Evolutionary conservation across 805 yeast genomes (phyloP).

Genomic region (Vanderwaltozyma tropicalis): DNA sequence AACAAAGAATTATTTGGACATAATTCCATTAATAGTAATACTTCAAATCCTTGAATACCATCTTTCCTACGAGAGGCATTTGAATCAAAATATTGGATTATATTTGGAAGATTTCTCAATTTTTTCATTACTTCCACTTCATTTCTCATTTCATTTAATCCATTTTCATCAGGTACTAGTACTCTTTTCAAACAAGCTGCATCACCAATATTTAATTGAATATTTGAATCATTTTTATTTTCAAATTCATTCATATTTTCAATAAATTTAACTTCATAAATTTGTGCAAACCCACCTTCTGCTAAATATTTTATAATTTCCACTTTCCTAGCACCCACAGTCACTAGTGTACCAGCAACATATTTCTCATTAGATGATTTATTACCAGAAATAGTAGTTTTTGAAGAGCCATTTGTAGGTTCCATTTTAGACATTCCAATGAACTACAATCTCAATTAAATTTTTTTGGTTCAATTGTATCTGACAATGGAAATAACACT

Average conservation of each 20-base stretch:
- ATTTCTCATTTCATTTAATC: conserved; percentile 52
- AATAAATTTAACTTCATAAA: conserved; percentile 53
- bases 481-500: no score
- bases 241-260: conserved; percentile 20
- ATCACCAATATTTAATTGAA: conserved; percentile 34
- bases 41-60: conserved; percentile 56
- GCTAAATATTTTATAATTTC: conserved; percentile 49
- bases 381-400: background rate
- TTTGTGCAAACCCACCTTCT: conserved; percentile 76
- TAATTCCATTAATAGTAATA: conserved; percentile 83
- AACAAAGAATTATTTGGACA: conserved; percentile 85
- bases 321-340: conserved; percentile 53
- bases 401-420: background rate
- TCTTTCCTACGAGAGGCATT: conserved; percentile 50
- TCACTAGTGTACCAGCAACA: conserved; percentile 39
- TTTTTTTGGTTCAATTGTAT: no score
- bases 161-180: conserved; percentile 59
- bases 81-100: conserved; percentile 65
- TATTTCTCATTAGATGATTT: conserved; percentile 4
- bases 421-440: no score
- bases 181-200: conserved; percentile 67
- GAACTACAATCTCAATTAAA: no score
- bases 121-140: conserved; percentile 79
- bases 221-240: conserved; percentile 20
- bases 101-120: conserved; percentile 43